phyloP scores from a whole-genome alignment of 768 basidiomycete genomes.

The Lactarius indigo region DNA sequence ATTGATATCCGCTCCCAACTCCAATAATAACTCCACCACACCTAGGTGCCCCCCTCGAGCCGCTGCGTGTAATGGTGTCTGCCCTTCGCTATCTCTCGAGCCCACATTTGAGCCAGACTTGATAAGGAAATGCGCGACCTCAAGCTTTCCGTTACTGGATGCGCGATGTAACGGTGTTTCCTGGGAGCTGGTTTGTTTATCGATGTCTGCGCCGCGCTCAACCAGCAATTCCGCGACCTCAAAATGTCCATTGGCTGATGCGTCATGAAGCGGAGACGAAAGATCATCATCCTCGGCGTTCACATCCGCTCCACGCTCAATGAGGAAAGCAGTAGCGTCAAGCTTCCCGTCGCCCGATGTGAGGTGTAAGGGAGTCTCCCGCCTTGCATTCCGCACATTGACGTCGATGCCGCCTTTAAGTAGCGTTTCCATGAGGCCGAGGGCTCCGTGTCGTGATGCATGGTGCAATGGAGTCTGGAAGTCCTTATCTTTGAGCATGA shows the following conservation, averaged over 20 bases:
- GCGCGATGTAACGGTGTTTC: not conserved
- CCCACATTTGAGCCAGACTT: not conserved
- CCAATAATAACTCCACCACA: not conserved
- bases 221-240: not conserved
- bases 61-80: not conserved
- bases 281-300: too few species aligned
- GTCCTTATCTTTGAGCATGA: not conserved
- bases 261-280: constrained; percentile 2
- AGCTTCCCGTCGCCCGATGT: not conserved
- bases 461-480: not conserved
- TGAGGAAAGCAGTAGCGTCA: not conserved
- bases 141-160: not conserved
- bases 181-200: not conserved
- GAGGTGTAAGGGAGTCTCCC: not conserved
- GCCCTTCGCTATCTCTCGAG: not conserved
- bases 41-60: not conserved
- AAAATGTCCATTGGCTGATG: not conserved
- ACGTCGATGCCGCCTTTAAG: not conserved
- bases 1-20: constrained; percentile 1
- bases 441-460: not conserved
- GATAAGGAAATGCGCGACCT: not conserved
- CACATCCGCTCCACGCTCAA: not conserved
- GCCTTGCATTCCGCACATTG: not conserved
- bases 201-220: not conserved
- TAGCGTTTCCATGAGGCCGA: not conserved